Evolutionary conservation across 352 stramenopile genomes (phyloP).

Genomic region (Elongisporangium prolatum): DNA sequence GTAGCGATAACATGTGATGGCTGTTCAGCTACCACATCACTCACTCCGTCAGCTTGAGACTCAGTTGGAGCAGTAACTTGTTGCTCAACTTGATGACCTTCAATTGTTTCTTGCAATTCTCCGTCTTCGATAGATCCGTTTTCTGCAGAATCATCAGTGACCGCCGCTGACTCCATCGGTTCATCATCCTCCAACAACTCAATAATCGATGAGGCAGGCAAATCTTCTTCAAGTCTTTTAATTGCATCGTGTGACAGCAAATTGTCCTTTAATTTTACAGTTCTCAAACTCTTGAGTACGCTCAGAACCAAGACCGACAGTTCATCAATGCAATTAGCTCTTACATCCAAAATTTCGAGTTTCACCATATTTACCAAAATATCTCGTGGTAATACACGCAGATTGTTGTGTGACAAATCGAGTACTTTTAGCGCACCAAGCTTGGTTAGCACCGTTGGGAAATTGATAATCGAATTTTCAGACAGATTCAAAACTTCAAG

Average conservation of each 20-base stretch:
- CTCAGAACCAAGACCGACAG: conserved; percentile 6
- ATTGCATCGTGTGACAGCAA: conserved; percentile 11
- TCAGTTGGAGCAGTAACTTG: neutral
- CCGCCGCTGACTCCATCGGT: neutral
- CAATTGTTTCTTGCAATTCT: neutral
- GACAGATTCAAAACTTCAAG: conserved; percentile 47
- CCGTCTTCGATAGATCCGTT: neutral
- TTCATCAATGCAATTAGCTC: conserved; percentile 9
- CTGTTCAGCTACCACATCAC: neutral
- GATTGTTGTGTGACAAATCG: conserved; percentile 56
- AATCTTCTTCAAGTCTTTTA: neutral
- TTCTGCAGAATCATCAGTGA: neutral
- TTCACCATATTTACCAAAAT: conserved; percentile 20
- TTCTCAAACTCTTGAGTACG: conserved; percentile 5
- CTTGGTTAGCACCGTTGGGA: conserved; percentile 25
- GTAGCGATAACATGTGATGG: neutral
- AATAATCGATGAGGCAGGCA: neutral
- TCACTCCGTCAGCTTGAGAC: neutral
- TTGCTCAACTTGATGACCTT: neutral
- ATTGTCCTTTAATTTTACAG: conserved; percentile 25
- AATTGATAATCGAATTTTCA: conserved; percentile 42
- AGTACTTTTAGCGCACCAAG: conserved; percentile 32
- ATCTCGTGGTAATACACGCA: conserved; percentile 19
- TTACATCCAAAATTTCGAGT: conserved; percentile 36
- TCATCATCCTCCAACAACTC: neutral